Evolutionary conservation across 2,329 filamentous ascomycete genomes (phyloP), one percentile per base, ranked within the genome.

Genomic region (Chrysosporium keratinophilum): DNA sequence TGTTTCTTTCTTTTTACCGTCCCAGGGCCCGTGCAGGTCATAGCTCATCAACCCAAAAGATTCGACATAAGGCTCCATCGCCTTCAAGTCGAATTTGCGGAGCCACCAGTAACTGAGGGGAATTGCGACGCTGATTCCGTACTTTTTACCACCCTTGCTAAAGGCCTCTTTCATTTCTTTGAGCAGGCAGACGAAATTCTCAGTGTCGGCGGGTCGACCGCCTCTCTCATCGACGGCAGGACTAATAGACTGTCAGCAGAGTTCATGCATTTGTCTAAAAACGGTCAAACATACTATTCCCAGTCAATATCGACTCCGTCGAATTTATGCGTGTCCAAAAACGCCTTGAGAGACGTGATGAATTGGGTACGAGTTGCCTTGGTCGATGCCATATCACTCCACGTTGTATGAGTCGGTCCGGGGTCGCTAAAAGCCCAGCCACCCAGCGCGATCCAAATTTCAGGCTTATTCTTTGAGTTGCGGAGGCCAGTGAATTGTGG

Each of bases 261-360:
- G 15, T n/a, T 9, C 15, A 35, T 15, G 4, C 47, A 50, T 11
- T 11, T 35, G 3, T 14, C 5, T 33, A 7, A 17, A 34, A 17
- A 14, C 1, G 17, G 12, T 2, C 28, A 28, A 14, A 14, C 48
- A 40, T 42, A 51, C 48, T 59, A 59, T 41, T 59, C 56, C 74
- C 74, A 77, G 56, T 77, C 71, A n/a, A 77, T 58, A 49, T 77
- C 73, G 1, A 75, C 62, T 1, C 73, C 73, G 55, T 73, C 69
- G 49, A 77, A 75, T 2, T 64, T 64, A 57, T 74, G 75, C 5
- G 62, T 67, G 1, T 59, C 33, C 60, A 77, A 64, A 57, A 78
- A 76, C 0, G 53, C 46, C 1, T 69, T 54, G 0, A 75, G 56
- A 0, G 64, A 68, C 1, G 61, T 55, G 52, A 71, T 65, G 57